Conservation (phyloP, 2,329 filamentous ascomycete species). For the Dactylellina parvicollis region DNA sequence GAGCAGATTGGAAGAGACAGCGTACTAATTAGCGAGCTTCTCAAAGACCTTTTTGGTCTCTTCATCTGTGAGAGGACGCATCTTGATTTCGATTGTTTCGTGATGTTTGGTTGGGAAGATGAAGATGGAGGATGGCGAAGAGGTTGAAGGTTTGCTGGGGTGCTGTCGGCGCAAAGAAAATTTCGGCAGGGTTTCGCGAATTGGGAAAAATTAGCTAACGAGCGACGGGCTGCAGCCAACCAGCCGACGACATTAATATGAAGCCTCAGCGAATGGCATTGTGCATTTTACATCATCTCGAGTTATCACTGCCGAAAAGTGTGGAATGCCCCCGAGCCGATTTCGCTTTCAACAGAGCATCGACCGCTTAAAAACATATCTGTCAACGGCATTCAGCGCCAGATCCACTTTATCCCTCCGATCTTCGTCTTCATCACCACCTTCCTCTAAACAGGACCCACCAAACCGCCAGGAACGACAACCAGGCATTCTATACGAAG, state of each 20-base stretch:
- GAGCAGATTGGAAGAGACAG: constrained; percentile 79
- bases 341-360: background rate
- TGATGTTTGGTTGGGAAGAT: background rate
- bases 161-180: constrained; percentile 45
- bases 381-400: background rate
- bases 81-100: constrained; percentile 63
- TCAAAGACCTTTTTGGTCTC: constrained; percentile 78
- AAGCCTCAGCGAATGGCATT: background rate
- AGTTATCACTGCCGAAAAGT: background rate
- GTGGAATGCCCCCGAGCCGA: constrained; percentile 7
- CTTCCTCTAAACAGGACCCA: background rate
- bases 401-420: background rate
- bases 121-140: constrained; percentile 2
- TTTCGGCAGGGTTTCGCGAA: constrained; percentile 25
- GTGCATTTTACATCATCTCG: too few relatives aligned
- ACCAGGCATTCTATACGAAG: constrained; percentile 31
- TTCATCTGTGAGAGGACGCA: constrained; percentile 80
- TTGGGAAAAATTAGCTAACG: constrained; percentile 6
- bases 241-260: background rate
- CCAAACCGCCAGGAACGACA: background rate
- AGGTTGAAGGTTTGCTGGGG: constrained; percentile 21
- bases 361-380: background rate
- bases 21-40: constrained; percentile 94
- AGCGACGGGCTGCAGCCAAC: background rate
- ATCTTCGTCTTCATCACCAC: background rate